Conservation (phyloP, 805 yeast genomes). For the Brettanomyces naardenensis region DNA sequence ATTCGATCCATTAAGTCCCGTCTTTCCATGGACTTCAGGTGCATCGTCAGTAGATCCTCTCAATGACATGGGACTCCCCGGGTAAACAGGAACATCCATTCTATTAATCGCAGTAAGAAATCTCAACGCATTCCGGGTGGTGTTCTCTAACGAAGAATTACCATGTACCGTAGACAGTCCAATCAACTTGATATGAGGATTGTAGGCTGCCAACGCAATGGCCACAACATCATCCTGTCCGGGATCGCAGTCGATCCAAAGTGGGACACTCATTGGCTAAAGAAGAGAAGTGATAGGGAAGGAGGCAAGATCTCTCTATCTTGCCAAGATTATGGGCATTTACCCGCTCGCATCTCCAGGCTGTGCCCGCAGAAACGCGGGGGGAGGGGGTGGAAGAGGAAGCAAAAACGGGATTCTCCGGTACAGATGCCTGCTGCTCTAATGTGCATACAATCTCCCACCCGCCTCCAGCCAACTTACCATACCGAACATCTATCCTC, state of each 20-base stretch:
- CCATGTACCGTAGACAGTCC: conserved; percentile 79
- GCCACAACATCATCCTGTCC: conserved; percentile 88
- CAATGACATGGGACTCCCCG: conserved; percentile 58
- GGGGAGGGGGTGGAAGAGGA: no score
- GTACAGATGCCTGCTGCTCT: no score
- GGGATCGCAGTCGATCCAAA: conserved; percentile 91
- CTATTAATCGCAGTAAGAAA: conserved; percentile 52
- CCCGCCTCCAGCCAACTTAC: no score
- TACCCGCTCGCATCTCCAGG: no score
- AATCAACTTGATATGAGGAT: conserved; percentile 48
- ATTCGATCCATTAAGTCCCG: conserved; percentile 73
- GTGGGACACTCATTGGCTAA: no score
- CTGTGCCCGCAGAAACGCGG: no score
- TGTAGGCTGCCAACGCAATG: conserved; percentile 50
- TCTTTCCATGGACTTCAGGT: conserved; percentile 59
- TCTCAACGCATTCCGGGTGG: conserved; percentile 64
- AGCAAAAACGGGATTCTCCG: no score
- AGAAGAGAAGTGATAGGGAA: no score
- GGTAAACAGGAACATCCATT: conserved; percentile 52
- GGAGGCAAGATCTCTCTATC: no score
- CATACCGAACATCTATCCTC: no score
- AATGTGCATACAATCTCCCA: no score
- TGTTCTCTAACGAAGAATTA: conserved; percentile 52
- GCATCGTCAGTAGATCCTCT: conserved; percentile 43
- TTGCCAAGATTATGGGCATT: no score